Percentiles rank a stretch among this genome's conserved stretches.
Evolutionary conservation across 345 rosid genomes (phyloP).

Genomic region (Rhodamnia argentea): DNA sequence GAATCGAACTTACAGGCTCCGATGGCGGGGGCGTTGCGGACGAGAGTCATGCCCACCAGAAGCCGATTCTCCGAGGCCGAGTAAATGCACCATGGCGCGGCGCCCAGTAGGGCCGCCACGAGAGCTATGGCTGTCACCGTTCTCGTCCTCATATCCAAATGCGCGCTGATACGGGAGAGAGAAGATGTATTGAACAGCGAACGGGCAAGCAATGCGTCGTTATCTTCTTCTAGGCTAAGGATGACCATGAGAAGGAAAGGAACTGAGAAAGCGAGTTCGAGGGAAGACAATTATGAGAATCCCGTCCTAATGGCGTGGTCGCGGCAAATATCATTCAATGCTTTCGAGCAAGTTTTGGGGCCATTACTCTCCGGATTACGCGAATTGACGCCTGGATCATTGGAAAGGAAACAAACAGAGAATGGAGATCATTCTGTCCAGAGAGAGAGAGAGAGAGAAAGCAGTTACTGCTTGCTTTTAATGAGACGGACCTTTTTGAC

Average conservation of each 20-base stretch:
- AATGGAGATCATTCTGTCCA: not conserved
- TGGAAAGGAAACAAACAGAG: not conserved
- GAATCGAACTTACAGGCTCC: constrained; percentile 52
- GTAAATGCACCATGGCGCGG: constrained; percentile 6
- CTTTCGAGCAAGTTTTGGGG: not conserved
- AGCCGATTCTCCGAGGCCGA: constrained; percentile 22
- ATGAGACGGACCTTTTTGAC: not conserved
- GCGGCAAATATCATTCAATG: not conserved
- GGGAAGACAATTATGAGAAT: not conserved
- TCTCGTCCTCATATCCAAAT: not conserved
- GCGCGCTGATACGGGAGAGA: not conserved
- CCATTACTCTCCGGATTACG: not conserved
- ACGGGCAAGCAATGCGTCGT: not conserved
- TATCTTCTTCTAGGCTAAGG: not conserved
- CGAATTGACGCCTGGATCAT: not conserved
- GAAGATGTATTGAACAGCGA: not conserved
- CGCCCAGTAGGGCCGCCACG: constrained; percentile 9
- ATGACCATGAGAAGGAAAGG: not conserved
- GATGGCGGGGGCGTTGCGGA: constrained; percentile 38
- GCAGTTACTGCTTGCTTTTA: not conserved
- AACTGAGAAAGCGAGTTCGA: not conserved
- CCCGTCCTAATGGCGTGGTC: not conserved
- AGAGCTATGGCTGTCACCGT: not conserved
- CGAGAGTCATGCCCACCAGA: constrained; percentile 67
- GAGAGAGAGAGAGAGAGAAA: not conserved